phyloP scores from a whole-genome alignment of 805 yeast species.

The Sungouiozyma intestinalis region DNA sequence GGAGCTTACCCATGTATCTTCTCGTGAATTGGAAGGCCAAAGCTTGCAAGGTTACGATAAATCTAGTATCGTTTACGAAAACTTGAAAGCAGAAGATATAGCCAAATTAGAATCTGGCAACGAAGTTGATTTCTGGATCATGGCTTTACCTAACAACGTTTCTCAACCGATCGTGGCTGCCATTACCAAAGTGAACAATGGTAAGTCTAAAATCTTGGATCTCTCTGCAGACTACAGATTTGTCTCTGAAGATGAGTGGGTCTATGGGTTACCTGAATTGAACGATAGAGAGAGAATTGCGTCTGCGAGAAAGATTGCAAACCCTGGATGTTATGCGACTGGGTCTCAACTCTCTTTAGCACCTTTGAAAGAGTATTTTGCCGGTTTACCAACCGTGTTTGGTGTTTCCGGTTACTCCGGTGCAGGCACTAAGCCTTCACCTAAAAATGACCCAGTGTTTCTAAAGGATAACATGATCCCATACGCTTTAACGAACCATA shows the following conservation, averaged over 20 bases:
- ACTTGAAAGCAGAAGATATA: conserved; percentile 80
- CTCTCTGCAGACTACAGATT: conserved; percentile 94
- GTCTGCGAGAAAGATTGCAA: conserved; percentile 70
- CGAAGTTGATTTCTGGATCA: conserved; percentile 92
- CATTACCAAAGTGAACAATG: conserved; percentile 52
- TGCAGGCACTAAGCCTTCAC: conserved; percentile 98
- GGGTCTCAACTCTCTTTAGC: conserved; percentile 90
- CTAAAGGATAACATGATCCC: conserved; percentile 82
- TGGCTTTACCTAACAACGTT: conserved; percentile 98
- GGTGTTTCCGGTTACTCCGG: conserved; percentile 99
- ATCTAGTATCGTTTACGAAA: conserved; percentile 67
- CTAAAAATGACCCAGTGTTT: conserved; percentile 75
- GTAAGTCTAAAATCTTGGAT: conserved; percentile 77
- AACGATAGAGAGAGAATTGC: conserved; percentile 57
- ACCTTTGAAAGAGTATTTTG: conserved; percentile 61
- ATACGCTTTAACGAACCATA: conserved; percentile 90
- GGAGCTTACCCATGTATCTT: conserved; percentile 87
- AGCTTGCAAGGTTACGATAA: conserved; percentile 82
- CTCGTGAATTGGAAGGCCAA: conserved; percentile 87
- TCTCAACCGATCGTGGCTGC: conserved; percentile 82
- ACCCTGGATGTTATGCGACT: conserved; percentile 99
- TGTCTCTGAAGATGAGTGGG: conserved; percentile 81
- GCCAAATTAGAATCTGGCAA: conserved; percentile 61
- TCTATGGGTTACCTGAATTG: conserved; percentile 91
- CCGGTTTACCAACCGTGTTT: conserved; percentile 73